A percentile compares a stretch with the other conserved stretches of the same genome.
Conservation (phyloP, 2,329 filamentous ascomycete genomes). For the Xylariomycetidae sp. region DNA sequence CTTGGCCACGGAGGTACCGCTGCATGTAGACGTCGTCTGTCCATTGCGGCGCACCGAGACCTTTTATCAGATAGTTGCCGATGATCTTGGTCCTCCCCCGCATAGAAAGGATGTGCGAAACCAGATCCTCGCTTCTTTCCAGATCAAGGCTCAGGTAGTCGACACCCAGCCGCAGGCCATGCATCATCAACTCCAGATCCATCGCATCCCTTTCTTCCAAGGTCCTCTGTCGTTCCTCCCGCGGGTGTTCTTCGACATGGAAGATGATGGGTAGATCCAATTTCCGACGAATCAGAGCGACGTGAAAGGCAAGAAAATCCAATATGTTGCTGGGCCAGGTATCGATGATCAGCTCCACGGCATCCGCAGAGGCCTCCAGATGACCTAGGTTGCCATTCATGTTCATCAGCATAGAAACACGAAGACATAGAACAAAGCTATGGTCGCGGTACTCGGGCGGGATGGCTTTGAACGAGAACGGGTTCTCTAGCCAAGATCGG, state of each 20-base stretch:
- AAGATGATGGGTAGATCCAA: constrained; percentile 52
- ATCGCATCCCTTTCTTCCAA: constrained; percentile 32
- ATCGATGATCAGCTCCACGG: constrained; percentile 55
- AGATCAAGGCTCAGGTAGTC: constrained; percentile 62
- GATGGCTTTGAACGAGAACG: constrained; percentile 53
- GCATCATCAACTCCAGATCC: constrained; percentile 53
- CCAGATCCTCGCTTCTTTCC: constrained; percentile 42
- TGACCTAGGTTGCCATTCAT: constrained; percentile 44
- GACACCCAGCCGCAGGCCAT: constrained; percentile 59
- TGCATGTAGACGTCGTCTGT: constrained; percentile 44
- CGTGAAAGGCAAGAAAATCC: constrained; percentile 45
- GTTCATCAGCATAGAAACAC: constrained; percentile 51
- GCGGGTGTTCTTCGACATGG: constrained; percentile 46
- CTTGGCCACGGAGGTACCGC: constrained; percentile 48
- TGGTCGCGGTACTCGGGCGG: constrained; percentile 51
- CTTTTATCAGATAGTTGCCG: constrained; percentile 46
- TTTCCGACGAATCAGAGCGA: constrained; percentile 51
- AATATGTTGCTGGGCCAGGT: constrained; percentile 45
- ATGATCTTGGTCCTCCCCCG: constrained; percentile 56
- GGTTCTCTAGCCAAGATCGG: constrained; percentile 49
- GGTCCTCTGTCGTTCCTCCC: constrained; percentile 33
- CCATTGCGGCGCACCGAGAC: constrained; percentile 47
- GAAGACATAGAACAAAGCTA: constrained; percentile 58
- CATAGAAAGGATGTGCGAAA: constrained; percentile 42
- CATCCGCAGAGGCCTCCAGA: constrained; percentile 53